Evolutionary conservation across 805 yeast genomes (phyloP), one percentile per base, ranked within the genome.

Genomic region (Wickerhamomyces xylosicus): DNA sequence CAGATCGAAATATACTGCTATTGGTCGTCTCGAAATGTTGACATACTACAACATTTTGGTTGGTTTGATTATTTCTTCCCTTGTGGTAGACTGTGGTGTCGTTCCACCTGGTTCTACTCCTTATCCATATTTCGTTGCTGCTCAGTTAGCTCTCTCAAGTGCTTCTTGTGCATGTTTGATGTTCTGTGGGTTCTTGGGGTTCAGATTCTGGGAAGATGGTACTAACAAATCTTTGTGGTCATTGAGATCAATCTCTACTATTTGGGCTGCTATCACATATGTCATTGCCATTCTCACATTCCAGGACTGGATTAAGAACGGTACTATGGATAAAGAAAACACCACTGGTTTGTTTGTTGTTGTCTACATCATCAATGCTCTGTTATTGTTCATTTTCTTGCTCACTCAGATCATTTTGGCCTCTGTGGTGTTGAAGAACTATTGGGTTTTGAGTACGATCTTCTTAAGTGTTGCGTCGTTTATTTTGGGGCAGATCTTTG

Each of bases 181-280:
- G 54, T 65, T 76, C 38, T 79, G 81, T 43, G 96, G 97, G 4
- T 54, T 92, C 4, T 60, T 87, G 16, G 89, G 90, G 16, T 86
- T 86, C 58, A 92, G 87, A 58, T 61, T 89, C 28, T 92, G 95
- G 94, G 97, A 89, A 58, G 98, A 90, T 58, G 97, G 97, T 16
- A 81, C 95, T 1, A 53, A 58, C 15, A 64, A 55, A 41, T 77
- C 95, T 1, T 69, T 85, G 67, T 61, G 74, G 56, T 53, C 67
- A 3, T 58, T 83, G 33, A 66, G 85, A 42, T 37, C 68, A 3
- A 47, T 74, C 1, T 66, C 85, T n/a, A 37, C 67, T 2, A 47
- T 63, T 1, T 77, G 85, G 53, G 87, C 85, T 50, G 63, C 69
- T 1, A 58, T 79, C 20, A 75, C 81, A 42, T 89, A 83, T 53